Evolutionary conservation across 208 protist species (phyloP), one percentile per base, ranked within the genome.

Genomic region (Trypanosoma vivax): DNA sequence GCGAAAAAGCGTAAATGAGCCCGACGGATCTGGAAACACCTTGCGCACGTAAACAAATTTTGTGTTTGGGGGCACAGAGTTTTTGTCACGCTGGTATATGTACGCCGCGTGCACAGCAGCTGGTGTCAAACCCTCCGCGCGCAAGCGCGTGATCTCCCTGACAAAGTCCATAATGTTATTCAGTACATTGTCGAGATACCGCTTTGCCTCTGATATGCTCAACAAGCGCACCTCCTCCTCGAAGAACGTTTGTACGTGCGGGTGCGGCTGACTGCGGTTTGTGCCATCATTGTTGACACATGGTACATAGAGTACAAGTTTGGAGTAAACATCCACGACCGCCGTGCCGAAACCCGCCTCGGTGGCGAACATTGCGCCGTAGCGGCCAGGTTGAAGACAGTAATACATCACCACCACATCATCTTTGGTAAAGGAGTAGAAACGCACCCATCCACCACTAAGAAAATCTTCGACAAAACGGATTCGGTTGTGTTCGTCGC

Each of bases 41-140:
- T 89, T 88, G 9, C 86, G 73, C 28, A 93, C 70, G 66, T 93
- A 93, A 34, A 85, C 86, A 65, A 93, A 93, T 65, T 90, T 90
- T 31, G 82, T 90, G 60, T 88, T 78, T 21, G 70, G 66, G 18
- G 82, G 82, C 3, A 93, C 86, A 4, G 67, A 58, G 14, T 45
- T 37, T 51, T 70, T 69, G 71, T 77, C 73, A 61, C 66, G 79
- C 21, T 93, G 76, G 54, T 90, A 74, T 41, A 90, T 70, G 61
- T 88, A 90, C 24, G 86, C 79, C 3, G 86, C 72, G 56, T 87
- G 82, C 5, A 88, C 82, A 3, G 79, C 77, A 3, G 79, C 78
- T 16, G 81, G 82, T 11, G 81, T 85, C 13, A 89, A 60, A 18
- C 82, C 82, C 58, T 93, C 86, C 10, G 67, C 64, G 14, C 68